Evolutionary conservation across 441 rosid genomes (phyloP).

Genomic region (Kokia cookei): DNA sequence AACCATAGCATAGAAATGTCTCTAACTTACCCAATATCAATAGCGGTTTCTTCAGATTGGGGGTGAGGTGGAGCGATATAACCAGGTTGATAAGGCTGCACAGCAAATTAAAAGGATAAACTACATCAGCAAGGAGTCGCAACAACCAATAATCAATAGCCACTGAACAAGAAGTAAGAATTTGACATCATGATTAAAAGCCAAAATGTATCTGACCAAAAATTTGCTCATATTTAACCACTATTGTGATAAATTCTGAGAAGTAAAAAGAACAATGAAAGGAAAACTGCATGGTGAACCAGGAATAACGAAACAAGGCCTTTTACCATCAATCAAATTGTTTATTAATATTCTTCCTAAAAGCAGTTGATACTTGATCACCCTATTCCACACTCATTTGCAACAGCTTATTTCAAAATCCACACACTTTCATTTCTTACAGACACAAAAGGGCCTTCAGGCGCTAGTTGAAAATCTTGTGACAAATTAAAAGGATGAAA

Average conservation of each 20-base stretch:
- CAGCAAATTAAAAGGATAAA: slow-evolving; percentile 7
- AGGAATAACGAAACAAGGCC: not conserved
- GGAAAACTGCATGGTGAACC: not conserved
- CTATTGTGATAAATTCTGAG: not conserved
- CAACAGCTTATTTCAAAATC: not conserved
- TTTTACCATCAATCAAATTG: not conserved
- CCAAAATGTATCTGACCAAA: not conserved
- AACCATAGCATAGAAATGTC: not conserved
- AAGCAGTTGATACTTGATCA: not conserved
- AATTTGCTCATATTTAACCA: not conserved
- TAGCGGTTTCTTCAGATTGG: slow-evolving; percentile 7
- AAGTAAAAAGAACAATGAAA: not conserved
- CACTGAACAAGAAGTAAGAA: not conserved
- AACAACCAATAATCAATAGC: not conserved
- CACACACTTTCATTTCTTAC: not conserved
- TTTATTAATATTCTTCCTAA: not conserved
- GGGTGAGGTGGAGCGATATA: slow-evolving; percentile 7
- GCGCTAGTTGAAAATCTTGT: not conserved
- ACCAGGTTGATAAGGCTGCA: slow-evolving; percentile 32
- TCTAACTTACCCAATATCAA: slow-evolving; percentile 25
- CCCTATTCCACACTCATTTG: not conserved
- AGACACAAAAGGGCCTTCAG: not conserved
- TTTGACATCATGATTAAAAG: not conserved
- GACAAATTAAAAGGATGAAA: not conserved
- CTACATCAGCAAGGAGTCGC: not conserved